A percentile compares a stretch with the other conserved stretches of the same genome.
Conservation (phyloP, 2,329 filamentous ascomycete genomes). For the Phyllosticta ampelicida region DNA sequence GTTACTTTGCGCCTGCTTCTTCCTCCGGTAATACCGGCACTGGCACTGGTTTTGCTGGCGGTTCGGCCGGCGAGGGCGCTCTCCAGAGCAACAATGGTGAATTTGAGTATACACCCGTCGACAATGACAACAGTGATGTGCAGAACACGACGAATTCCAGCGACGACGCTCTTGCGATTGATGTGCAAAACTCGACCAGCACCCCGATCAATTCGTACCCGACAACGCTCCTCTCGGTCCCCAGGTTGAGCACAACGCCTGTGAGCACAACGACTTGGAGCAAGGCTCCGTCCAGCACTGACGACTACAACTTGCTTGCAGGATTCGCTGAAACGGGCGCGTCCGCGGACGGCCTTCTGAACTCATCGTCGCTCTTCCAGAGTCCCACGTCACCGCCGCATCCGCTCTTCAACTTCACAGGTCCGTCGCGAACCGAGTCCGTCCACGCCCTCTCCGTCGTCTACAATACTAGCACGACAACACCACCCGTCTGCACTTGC, state of each 20-base stretch:
- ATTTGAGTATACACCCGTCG: neutral
- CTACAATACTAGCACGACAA: too few relatives aligned
- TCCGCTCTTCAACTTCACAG: too few relatives aligned
- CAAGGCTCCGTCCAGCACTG: neutral
- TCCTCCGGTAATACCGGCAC: neutral
- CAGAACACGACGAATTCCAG: neutral
- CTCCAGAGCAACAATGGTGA: neutral
- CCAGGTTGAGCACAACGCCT: neutral
- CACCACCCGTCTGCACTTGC: too few relatives aligned
- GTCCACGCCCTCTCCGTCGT: too few relatives aligned
- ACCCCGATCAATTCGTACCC: neutral
- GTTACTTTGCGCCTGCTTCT: slow-evolving; percentile 5
- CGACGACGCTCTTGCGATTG: neutral
- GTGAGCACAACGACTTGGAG: neutral
- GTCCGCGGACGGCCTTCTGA: neutral
- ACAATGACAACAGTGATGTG: neutral
- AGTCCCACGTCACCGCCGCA: too few relatives aligned
- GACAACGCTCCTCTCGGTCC: neutral
- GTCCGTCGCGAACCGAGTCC: too few relatives aligned
- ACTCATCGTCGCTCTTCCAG: too few relatives aligned
- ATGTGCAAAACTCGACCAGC: neutral
- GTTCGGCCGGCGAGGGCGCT: neutral
- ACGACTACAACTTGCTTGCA: neutral
- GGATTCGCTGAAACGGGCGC: neutral
- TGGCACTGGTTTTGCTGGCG: neutral